These are phyloP conservation scores for Bauhinia variegata DNA, from an alignment of 306 rosid genomes.

Conservation along the genomic window DNA sequence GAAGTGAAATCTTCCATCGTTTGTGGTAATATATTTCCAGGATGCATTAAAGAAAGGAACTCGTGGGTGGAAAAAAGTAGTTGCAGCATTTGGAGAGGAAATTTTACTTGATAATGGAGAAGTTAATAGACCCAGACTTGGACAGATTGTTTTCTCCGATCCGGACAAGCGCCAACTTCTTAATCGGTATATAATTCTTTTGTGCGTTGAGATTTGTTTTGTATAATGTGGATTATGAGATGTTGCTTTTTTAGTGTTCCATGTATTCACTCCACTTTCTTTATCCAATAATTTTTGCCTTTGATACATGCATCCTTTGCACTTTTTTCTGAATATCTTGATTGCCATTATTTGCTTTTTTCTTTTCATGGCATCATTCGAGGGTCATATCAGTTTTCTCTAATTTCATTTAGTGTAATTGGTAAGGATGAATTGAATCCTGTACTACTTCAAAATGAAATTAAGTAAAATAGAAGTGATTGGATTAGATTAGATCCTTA, in stretches of 20 bases:
- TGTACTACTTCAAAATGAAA: neutral
- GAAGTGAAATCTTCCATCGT: neutral
- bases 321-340: neutral
- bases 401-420: neutral
- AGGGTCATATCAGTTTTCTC: neutral
- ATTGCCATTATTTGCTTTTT: neutral
- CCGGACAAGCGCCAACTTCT: conserved; percentile 75
- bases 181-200: conserved; percentile 50
- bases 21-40: conserved; percentile 38
- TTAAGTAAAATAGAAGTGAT: no score
- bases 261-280: neutral
- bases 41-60: conserved; percentile 69
- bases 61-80: conserved; percentile 78
- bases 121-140: conserved; percentile 74
- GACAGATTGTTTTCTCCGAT: conserved; percentile 83
- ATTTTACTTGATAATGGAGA: conserved; percentile 69
- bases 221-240: neutral
- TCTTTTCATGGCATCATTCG: neutral
- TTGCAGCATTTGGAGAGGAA: conserved; percentile 72
- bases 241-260: neutral
- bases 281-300: neutral
- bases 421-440: neutral
- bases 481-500: neutral
- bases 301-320: neutral
- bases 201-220: neutral